These are phyloP conservation scores for Geranium brycei DNA, from an alignment of 345 rosid genomes.

Conservation along the genomic window DNA sequence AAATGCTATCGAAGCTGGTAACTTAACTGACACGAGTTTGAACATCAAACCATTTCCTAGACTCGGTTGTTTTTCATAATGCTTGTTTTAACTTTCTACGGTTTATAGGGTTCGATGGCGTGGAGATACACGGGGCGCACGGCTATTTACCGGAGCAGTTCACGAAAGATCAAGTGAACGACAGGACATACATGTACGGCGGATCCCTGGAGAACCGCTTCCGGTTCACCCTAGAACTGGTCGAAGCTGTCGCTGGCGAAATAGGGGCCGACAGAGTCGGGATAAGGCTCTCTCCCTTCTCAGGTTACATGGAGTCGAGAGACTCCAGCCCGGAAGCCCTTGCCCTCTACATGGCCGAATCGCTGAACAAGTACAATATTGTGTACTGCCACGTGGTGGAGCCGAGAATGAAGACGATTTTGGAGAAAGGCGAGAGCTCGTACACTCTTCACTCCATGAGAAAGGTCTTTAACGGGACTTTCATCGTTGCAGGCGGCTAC, in stretches of 20 bases:
- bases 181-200: constrained; percentile 55
- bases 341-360: constrained; percentile 47
- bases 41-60: background rate
- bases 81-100: background rate
- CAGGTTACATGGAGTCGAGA: constrained; percentile 33
- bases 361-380: constrained; percentile 42
- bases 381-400: constrained; percentile 65
- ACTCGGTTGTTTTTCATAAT: background rate
- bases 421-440: constrained; percentile 17
- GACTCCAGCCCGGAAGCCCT: constrained; percentile 54
- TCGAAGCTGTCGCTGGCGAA: constrained; percentile 49
- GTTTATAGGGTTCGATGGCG: constrained; percentile 51
- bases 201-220: constrained; percentile 61
- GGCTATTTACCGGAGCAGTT: constrained; percentile 62
- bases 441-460: constrained; percentile 42
- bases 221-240: constrained; percentile 47
- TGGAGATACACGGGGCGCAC: constrained; percentile 73
- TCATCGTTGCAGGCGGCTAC: constrained; percentile 52
- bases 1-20: constrained; percentile 73
- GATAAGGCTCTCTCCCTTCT: constrained; percentile 52
- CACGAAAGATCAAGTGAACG: constrained; percentile 62
- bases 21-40: background rate
- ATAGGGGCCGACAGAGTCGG: constrained; percentile 70
- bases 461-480: constrained; percentile 53
- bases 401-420: constrained; percentile 34